phyloP scores from a whole-genome alignment of 139 green algal genomes.

The Haematococcus lacustris region DNA sequence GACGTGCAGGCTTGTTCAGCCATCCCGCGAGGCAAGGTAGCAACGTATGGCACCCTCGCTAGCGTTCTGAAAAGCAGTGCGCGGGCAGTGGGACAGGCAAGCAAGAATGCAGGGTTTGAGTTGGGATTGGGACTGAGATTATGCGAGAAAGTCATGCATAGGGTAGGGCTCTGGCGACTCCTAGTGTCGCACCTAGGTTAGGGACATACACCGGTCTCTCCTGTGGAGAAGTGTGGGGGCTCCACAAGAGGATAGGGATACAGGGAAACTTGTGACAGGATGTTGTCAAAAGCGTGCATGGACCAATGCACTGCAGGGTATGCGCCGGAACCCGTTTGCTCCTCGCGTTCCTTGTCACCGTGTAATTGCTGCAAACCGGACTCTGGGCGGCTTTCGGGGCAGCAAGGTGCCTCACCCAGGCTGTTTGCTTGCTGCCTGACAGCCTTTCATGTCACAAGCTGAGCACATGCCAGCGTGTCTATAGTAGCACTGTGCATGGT shows the following conservation, averaged over 20 bases:
- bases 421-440: not conserved
- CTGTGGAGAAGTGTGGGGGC: too few relatives aligned
- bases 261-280: not conserved
- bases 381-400: slow-evolving; percentile 71
- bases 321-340: slow-evolving; percentile 67
- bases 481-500: too few relatives aligned
- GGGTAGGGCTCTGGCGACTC: too few relatives aligned
- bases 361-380: slow-evolving; percentile 50
- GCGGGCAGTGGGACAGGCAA: slow-evolving; percentile 59
- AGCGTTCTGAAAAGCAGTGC: slow-evolving; percentile 42
- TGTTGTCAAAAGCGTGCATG: too few relatives aligned
- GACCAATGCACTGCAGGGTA: slow-evolving; percentile 35
- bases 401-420: slow-evolving; percentile 28
- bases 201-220: too few relatives aligned
- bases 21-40: slow-evolving; percentile 63
- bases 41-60: slow-evolving; percentile 63
- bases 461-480: too few relatives aligned
- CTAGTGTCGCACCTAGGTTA: too few relatives aligned
- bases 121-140: not conserved
- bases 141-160: not conserved
- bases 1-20: slow-evolving; percentile 37
- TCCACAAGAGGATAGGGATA: too few relatives aligned
- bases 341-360: slow-evolving; percentile 72
- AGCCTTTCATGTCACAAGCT: too few relatives aligned
- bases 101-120: not conserved